A percentile compares a stretch with the other conserved stretches of the same genome.
These are phyloP conservation scores for Orbilia oligospora DNA, from an alignment of 2,329 filamentous ascomycete species.

Conservation along the genomic window DNA sequence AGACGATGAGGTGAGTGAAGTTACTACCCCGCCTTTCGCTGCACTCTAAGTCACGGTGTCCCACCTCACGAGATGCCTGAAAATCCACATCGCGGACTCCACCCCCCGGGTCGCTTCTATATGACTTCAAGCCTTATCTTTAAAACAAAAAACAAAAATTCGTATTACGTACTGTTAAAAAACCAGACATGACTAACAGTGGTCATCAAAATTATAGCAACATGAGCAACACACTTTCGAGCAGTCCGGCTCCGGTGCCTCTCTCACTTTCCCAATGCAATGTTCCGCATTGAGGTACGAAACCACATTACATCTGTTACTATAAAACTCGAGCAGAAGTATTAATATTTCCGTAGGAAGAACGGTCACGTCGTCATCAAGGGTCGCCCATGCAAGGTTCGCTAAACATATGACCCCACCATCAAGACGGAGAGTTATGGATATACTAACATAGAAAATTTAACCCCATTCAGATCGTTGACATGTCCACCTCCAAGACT, in stretches of 20 bases:
- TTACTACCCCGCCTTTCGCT: conserved; percentile 49
- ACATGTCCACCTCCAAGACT: conserved; percentile 99
- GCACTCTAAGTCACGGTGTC: conserved; percentile 3
- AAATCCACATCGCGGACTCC: conserved; percentile 84
- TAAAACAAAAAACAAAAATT: not conserved
- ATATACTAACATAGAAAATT: conserved; percentile 6
- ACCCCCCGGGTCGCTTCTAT: conserved; percentile 9
- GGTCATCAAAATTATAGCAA: conserved; percentile 78
- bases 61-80: conserved; percentile 90
- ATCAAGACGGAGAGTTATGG: not conserved
- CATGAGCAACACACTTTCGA: conserved; percentile 79
- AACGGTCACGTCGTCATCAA: conserved; percentile 86
- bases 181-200: conserved; percentile 69
- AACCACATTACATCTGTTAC: conserved; percentile 8
- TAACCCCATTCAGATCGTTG: conserved; percentile 78
- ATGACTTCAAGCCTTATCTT: not conserved
- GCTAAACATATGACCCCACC: not conserved
- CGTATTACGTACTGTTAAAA: not conserved
- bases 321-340: conserved; percentile 24
- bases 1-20: conserved; percentile 50
- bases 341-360: conserved; percentile 45
- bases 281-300: conserved; percentile 89
- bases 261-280: conserved; percentile 95
- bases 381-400: conserved; percentile 89
- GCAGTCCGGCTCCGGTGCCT: conserved; percentile 95